These are phyloP conservation scores for Fusarium mangiferae DNA, from an alignment of 2,329 filamentous ascomycete species.

Conservation along the genomic window DNA sequence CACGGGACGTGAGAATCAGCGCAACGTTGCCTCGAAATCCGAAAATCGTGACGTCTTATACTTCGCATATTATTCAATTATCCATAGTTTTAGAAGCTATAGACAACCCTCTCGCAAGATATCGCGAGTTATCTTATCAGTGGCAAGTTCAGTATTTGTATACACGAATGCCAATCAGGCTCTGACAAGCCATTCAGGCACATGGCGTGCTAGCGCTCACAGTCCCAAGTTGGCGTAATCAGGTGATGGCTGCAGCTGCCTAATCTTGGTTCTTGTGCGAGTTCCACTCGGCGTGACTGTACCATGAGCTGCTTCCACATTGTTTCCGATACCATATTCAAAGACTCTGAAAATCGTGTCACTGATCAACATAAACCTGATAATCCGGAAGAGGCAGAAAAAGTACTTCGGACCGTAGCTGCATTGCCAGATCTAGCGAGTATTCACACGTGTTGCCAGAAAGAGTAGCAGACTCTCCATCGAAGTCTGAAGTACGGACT, in stretches of 20 bases:
- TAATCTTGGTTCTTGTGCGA: neutral
- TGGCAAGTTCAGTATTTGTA: neutral
- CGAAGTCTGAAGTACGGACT: constrained; percentile 31
- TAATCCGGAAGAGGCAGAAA: neutral
- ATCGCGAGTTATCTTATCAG: neutral
- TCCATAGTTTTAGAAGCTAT: neutral
- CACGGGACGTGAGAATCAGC: neutral
- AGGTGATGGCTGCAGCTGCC: constrained; percentile 18
- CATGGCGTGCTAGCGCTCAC: constrained; percentile 13
- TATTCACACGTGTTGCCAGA: constrained; percentile 17
- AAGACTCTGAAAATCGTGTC: neutral
- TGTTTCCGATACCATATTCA: neutral
- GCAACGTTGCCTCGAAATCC: neutral
- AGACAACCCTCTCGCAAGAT: neutral
- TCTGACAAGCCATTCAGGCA: constrained; percentile 6
- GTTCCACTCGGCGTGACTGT: neutral
- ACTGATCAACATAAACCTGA: constrained; percentile 7
- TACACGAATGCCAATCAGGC: neutral
- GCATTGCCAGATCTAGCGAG: constrained; percentile 1
- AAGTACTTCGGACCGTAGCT: neutral
- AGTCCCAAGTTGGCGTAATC: neutral
- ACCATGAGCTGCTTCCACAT: neutral
- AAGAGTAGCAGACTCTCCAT: constrained; percentile 37
- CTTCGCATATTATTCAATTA: neutral
- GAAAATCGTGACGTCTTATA: neutral